Evolutionary conservation across 371 early-diverging fungal genomes (phyloP), one percentile per base, ranked within the genome.

Genomic region (Mucor ambiguus): DNA sequence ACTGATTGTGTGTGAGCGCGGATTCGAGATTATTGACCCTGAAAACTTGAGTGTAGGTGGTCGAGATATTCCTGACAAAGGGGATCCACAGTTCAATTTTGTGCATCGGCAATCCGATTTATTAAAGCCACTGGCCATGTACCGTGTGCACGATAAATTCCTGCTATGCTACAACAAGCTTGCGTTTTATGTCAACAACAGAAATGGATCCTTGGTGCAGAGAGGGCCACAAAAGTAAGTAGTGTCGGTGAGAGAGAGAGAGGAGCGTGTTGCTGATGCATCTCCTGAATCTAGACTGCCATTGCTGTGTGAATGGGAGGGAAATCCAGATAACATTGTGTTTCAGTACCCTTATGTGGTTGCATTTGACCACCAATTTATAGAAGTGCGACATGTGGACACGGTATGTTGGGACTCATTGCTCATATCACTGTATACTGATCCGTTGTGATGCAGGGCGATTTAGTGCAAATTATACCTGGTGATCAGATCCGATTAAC

Each of bases 381-480:
- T 96, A 66, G 96, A 96, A 77, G 83, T 97, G 37, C 90, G 95
- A 26, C 85, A 95, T 70, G 89, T 94, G 8, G 92, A 93, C 61
- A 90, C 92, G 8, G 92, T 85, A 82, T 71, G n/a, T 80, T 64
- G 9, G 11, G 10, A 5, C 30, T 2, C 30, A 30, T 30, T 30
- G 30, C 30, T 30, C 30, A 7, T 7, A 30, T 7, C 30, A 26
- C 22, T 54, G 33, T 7, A 1, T 33, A 33, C 33, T 33, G 3
- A 33, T 9, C 9, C 8, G 4, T 9, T 5, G 8, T 33, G 9
- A 33, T 9, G 9, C 8, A 82, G 76, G 83, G 83, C 3, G 64
- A 73, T 37, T 68, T 80, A 24, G 77, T 80, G n/a, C 83, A 83
- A 70, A 73, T 83, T 43, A 75, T 83, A 46, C 78, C 77, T 20